A percentile compares a stretch with the other conserved stretches of the same genome.
These are phyloP conservation scores for Flaveria trinervia DNA, from an alignment of 129 eudicot species.

Conservation along the genomic window DNA sequence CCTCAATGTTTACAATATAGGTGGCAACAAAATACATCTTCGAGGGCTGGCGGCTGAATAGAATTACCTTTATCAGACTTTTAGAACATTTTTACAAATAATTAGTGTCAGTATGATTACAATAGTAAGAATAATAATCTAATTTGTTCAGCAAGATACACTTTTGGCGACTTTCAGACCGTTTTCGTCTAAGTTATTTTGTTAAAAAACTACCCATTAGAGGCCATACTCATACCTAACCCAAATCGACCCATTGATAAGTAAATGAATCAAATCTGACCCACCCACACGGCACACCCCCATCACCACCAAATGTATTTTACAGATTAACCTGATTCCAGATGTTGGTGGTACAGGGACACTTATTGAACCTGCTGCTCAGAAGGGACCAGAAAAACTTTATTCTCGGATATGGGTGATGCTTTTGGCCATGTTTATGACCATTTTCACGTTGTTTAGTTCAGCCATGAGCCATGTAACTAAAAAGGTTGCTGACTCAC, in stretches of 20 bases:
- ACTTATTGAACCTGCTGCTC: conserved; percentile 43
- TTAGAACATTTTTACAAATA: neutral
- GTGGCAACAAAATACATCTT: neutral
- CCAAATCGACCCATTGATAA: neutral
- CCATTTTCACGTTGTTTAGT: conserved; percentile 48
- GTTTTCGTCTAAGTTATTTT: neutral
- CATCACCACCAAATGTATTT: neutral
- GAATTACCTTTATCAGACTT: neutral
- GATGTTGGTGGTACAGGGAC: conserved; percentile 44
- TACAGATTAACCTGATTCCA: neutral
- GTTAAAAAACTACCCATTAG: neutral
- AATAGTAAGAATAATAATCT: neutral
- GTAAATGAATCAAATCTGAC: too few relatives aligned
- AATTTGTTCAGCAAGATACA: neutral
- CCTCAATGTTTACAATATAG: neutral
- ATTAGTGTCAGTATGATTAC: neutral
- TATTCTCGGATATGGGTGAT: conserved; percentile 48
- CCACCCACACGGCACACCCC: too few relatives aligned
- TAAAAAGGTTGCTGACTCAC: conserved; percentile 55
- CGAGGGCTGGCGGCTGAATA: neutral
- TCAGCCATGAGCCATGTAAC: conserved; percentile 48
- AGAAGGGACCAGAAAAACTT: conserved; percentile 55
- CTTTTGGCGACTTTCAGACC: neutral
- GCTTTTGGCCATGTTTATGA: conserved; percentile 70
- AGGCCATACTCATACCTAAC: neutral